These are phyloP conservation scores for Acacia crassicarpa DNA, from an alignment of 306 rosid genomes.

Conservation along the genomic window DNA sequence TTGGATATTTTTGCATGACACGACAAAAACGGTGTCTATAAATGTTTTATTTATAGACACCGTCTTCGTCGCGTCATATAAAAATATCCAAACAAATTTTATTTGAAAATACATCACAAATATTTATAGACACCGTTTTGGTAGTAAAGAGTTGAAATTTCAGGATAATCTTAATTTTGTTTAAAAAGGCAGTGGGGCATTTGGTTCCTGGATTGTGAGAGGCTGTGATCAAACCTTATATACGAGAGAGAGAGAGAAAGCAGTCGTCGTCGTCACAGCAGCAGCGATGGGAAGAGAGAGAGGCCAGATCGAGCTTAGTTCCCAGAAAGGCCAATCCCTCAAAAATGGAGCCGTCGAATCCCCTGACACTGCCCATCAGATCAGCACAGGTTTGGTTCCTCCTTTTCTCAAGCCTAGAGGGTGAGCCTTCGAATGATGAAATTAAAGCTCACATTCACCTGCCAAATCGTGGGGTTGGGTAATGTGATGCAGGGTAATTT, in stretches of 20 bases:
- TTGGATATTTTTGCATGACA: too few species aligned
- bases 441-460: too few species aligned
- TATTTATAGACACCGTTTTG: too few species aligned
- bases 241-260: background rate
- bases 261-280: background rate
- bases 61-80: too few species aligned
- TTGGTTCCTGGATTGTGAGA: background rate
- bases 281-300: background rate
- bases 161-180: background rate
- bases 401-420: background rate
- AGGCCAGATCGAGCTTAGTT: background rate
- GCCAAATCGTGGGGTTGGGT: too few species aligned
- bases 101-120: too few species aligned
- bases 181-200: background rate
- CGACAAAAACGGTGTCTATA: too few species aligned
- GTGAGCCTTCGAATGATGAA: too few species aligned
- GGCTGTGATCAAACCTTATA: background rate
- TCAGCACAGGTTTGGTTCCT: background rate
- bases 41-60: too few species aligned
- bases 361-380: background rate
- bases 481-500: too few species aligned
- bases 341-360: background rate
- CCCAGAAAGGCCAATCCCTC: background rate
- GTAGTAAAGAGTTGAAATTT: background rate
- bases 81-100: too few species aligned